Evolutionary conservation across 73 alveolate species (phyloP).

Genomic region (Urostyla sp.): DNA sequence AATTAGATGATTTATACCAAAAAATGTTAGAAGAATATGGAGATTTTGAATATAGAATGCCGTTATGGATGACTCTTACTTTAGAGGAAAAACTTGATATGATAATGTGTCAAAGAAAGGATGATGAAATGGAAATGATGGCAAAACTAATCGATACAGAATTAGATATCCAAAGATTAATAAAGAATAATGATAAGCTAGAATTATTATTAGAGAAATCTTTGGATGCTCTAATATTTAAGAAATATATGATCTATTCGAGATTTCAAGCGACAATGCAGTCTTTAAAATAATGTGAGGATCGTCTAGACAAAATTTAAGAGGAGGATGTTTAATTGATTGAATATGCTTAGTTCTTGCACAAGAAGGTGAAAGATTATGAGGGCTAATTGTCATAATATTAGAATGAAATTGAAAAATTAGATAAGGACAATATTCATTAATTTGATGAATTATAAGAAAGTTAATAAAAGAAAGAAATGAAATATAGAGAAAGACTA

Average conservation of each 20-base stretch:
- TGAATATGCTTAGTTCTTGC: slow-evolving; percentile 32
- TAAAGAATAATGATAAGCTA: not conserved
- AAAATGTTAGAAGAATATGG: slow-evolving; percentile 46
- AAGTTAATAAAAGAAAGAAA: too few species aligned
- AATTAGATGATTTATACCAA: too few species aligned
- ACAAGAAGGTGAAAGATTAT: slow-evolving; percentile 8
- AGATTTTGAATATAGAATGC: slow-evolving; percentile 36
- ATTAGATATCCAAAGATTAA: not conserved
- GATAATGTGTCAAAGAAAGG: slow-evolving; percentile 41
- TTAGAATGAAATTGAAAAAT: not conserved
- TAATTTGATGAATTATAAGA: too few species aligned
- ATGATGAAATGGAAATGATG: slow-evolving; percentile 57
- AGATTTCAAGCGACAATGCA: slow-evolving; percentile 20
- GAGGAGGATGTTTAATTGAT: slow-evolving; percentile 37
- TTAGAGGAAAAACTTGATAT: slow-evolving; percentile 30
- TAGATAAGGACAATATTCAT: not conserved
- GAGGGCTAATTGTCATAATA: not conserved
- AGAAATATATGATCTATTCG: slow-evolving; percentile 11
- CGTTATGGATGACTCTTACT: slow-evolving; percentile 43
- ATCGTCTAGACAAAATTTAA: not conserved
- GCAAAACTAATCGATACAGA: slow-evolving; percentile 20
- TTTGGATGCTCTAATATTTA: slow-evolving; percentile 16
- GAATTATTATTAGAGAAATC: slow-evolving; percentile 38
- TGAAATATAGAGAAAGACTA: too few species aligned
- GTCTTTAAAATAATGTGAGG: slow-evolving; percentile 11